Base-by-base conservation (phyloP, 345 rosid species). In the Fremontodendron californicum region DNA sequence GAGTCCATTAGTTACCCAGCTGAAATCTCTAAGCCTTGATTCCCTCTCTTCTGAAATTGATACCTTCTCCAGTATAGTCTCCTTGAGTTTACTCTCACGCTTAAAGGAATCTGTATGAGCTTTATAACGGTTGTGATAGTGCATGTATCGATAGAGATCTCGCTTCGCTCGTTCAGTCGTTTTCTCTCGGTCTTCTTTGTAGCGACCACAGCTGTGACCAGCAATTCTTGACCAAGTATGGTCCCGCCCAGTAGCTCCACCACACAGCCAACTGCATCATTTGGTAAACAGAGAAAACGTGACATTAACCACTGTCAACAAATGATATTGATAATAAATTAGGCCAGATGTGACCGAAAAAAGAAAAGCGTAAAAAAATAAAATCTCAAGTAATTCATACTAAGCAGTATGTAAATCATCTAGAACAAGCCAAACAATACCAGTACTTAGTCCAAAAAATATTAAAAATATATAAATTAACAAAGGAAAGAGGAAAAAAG, bases 201-300 rank as follows among this genome's bases (percentile, higher is more conserved):
- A 93, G 71, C 93, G 90, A 81, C 97, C 97, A 84, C 97, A 95
- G 77, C 96, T 93, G 63, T 93, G 99, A 75, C 94, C 97, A 33
- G 85, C 64, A 72, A 95, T 95, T 51, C 84, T 83, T 11, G 86
- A 74, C 89, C 89, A 93, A 45, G 92, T 93, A 82, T 95, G 98
- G 51, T 78, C 87, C 63, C 79, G 81, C 57, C 99, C 98, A 31
- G 95, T 94, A 74, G 97, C 97, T 78, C 85, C 98, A 74, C 98
- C 99, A 83, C 99, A 95, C n/a, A 93, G 80, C 98, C 98, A 95
- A 82, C 98, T 94, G 83, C 29, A 61, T 71, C 57, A 78, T 76
- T 74, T 0, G 43, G 27, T 11, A 76, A 78, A 63, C 33, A 75
- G 15, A 49, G 42, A 71, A 25, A 16, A 29, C 25, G 16, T 62